phyloP scores from a whole-genome alignment of 2,329 filamentous ascomycete species.

The Annulohypoxylon truncatum region DNA sequence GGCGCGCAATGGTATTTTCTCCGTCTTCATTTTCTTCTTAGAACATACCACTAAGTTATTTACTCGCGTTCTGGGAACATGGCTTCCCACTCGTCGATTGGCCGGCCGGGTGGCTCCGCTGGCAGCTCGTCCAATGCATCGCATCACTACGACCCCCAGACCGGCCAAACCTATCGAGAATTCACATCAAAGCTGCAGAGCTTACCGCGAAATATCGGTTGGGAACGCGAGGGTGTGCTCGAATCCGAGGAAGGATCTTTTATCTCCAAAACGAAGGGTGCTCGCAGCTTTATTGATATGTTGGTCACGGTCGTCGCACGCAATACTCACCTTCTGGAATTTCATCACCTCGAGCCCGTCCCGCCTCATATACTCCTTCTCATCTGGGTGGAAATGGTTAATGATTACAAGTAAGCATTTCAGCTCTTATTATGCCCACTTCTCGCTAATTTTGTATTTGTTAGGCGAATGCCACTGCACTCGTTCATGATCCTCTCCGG shows the following conservation, averaged over 20 bases:
- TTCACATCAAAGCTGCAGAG: too few relatives aligned
- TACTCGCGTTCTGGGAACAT: background rate
- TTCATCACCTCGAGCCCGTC: constrained; percentile 51
- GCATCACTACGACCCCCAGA: background rate
- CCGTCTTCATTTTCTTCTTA: background rate
- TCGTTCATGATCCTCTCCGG: constrained; percentile 23
- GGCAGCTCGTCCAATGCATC: background rate
- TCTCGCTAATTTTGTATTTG: constrained; percentile 3
- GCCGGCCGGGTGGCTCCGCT: background rate
- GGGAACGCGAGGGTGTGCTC: background rate
- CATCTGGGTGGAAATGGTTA: constrained; percentile 56
- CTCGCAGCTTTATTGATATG: constrained; percentile 55
- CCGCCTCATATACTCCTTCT: constrained; percentile 52
- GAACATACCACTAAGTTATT: background rate
- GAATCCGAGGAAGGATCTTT: too few relatives aligned
- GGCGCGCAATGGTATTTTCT: background rate
- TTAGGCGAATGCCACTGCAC: constrained; percentile 22
- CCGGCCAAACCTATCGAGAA: background rate
- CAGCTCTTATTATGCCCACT: background rate
- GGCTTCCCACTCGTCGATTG: background rate
- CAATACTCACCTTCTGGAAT: constrained; percentile 53
- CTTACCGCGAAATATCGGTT: too few relatives aligned
- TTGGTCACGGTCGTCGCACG: constrained; percentile 53
- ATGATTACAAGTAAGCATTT: constrained; percentile 7
- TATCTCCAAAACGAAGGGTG: too few relatives aligned